A percentile compares a stretch with the other conserved stretches of the same genome.
Conservation (phyloP, 352 stramenopile species). For the Phytophthora sansomeana region DNA sequence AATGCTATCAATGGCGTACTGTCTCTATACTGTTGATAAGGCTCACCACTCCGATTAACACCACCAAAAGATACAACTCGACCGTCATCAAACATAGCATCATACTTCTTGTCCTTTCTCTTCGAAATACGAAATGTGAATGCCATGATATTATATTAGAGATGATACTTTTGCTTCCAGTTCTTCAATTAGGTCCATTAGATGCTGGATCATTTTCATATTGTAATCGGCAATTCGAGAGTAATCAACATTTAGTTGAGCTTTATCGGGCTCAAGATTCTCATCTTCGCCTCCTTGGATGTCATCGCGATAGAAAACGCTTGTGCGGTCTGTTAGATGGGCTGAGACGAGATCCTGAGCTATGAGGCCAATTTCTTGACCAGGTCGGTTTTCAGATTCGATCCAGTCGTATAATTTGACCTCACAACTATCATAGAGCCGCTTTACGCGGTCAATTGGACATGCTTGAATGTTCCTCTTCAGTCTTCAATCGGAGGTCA, state of each 20-base stretch:
- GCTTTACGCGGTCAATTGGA: not conserved
- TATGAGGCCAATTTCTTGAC: not conserved
- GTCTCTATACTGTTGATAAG: too few relatives aligned
- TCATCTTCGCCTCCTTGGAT: constrained; percentile 7
- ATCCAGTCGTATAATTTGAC: constrained; percentile 1
- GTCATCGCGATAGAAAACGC: constrained; percentile 2
- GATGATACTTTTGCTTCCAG: not conserved
- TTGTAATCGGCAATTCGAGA: not conserved
- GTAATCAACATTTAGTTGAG: not conserved
- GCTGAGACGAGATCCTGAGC: not conserved
- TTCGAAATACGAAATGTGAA: too few relatives aligned
- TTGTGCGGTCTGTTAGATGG: not conserved
- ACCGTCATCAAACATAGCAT: too few relatives aligned
- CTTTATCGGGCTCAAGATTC: not conserved
- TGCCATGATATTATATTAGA: too few relatives aligned
- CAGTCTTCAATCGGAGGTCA: not conserved
- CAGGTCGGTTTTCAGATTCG: not conserved
- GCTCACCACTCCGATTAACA: too few relatives aligned
- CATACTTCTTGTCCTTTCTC: too few relatives aligned
- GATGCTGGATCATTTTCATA: constrained; percentile 2
- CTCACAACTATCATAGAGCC: not conserved
- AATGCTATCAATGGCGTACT: too few relatives aligned
- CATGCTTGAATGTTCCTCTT: not conserved
- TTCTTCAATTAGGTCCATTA: not conserved
- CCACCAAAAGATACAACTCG: too few relatives aligned